Evolutionary conservation across 1,284 basidiomycete species (phyloP).

Genomic region (Caloboletus firmus): DNA sequence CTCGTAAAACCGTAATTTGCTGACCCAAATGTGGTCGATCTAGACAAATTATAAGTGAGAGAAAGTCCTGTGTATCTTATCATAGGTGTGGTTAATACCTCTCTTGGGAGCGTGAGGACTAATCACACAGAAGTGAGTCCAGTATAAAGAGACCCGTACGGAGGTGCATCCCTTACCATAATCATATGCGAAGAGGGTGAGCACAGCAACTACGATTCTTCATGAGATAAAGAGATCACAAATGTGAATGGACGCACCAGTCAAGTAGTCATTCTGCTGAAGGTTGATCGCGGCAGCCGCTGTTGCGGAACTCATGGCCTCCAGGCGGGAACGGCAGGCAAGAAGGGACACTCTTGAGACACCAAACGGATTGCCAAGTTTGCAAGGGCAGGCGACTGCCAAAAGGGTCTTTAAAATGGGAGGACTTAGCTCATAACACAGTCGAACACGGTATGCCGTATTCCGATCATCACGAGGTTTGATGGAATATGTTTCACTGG

Average conservation of each 20-base stretch:
- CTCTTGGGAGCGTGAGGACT: constrained; percentile 13
- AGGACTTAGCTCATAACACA: neutral
- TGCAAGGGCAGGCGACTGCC: neutral
- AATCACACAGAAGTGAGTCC: neutral
- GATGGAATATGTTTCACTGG: neutral
- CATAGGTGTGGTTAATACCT: neutral
- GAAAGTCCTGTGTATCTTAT: neutral
- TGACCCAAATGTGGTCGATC: constrained; percentile 19
- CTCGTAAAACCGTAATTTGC: neutral
- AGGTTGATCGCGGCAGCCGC: neutral
- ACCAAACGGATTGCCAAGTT: neutral
- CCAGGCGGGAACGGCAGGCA: neutral
- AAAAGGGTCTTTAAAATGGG: too few species aligned
- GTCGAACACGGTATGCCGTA: neutral
- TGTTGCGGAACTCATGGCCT: neutral
- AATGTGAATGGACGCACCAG: neutral
- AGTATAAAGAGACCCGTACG: neutral
- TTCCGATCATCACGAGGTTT: neutral
- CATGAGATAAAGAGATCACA: neutral
- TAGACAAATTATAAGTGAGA: neutral
- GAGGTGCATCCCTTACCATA: constrained; percentile 5
- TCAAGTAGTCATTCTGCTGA: neutral
- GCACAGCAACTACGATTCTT: neutral
- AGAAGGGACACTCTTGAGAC: neutral
- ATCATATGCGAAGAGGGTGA: constrained; percentile 8